Conservation (phyloP, 2,329 filamentous ascomycete species). For the Eutypa lata region DNA sequence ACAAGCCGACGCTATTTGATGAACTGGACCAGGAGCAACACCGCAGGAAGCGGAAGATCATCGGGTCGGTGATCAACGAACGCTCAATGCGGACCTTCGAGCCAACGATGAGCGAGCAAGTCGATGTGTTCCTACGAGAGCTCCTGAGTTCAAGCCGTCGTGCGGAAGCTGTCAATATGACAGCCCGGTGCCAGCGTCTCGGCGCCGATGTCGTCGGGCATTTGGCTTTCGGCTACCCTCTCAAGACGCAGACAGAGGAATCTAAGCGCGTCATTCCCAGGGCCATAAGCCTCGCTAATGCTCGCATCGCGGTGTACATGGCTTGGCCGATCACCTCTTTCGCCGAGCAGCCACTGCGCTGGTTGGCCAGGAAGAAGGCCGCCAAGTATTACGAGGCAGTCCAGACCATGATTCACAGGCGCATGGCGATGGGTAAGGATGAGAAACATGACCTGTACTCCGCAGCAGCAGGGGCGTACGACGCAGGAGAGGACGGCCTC, state of each 20-base stretch:
- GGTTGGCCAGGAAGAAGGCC: too few relatives aligned
- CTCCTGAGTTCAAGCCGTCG: not conserved
- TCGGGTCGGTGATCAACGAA: not conserved
- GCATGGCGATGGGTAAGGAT: too few relatives aligned
- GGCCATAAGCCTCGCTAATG: not conserved
- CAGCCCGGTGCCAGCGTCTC: not conserved
- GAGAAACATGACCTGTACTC: too few relatives aligned
- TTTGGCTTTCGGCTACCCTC: constrained; percentile 2
- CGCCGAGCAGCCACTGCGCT: too few relatives aligned
- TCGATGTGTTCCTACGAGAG: not conserved
- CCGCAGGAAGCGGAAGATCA: not conserved
- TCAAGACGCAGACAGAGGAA: not conserved
- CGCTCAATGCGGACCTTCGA: not conserved
- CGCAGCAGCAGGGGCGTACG: too few relatives aligned
- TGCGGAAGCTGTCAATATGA: not conserved
- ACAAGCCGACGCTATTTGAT: too few relatives aligned
- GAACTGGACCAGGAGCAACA: too few relatives aligned
- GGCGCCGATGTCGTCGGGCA: constrained; percentile 1
- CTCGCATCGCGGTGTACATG: not conserved
- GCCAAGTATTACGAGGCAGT: too few relatives aligned
- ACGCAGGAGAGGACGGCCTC: too few relatives aligned
- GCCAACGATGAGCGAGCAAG: not conserved
- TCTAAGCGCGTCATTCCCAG: not conserved
- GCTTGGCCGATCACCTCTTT: too few relatives aligned
- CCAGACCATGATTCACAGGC: too few relatives aligned